phyloP scores from a whole-genome alignment of 345 rosid species.

The Pistacia integerrima region DNA sequence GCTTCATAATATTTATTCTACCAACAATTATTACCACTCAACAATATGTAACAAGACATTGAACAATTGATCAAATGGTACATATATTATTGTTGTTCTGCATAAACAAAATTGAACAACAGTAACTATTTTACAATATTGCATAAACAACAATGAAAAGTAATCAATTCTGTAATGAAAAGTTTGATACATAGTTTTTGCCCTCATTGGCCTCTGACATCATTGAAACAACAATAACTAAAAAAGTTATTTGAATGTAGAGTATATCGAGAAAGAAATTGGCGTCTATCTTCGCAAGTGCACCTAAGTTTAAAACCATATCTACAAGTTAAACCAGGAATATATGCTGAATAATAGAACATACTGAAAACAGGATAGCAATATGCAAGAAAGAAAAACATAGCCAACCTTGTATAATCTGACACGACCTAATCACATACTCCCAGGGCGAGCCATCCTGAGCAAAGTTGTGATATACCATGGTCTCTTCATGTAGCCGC shows the following conservation, averaged over 20 bases:
- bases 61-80: no score
- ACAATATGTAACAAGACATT: no score
- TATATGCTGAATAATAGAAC: neutral
- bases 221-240: no score
- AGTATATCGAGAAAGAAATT: conserved; percentile 75
- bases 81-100: no score
- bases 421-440: conserved; percentile 88
- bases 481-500: conserved; percentile 74
- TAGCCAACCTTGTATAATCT: conserved; percentile 67
- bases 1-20: no score
- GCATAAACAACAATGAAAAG: no score
- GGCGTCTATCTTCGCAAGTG: conserved; percentile 30
- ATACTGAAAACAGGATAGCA: neutral
- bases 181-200: no score
- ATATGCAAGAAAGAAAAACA: conserved; percentile 10
- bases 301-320: conserved; percentile 41
- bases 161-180: no score
- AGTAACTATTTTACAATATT: no score
- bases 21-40: no score
- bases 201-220: no score
- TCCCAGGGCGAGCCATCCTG: conserved; percentile 99
- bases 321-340: conserved; percentile 8
- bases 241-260: conserved; percentile 52
- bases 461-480: conserved; percentile 69
- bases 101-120: no score